Conservation (phyloP, 208 protist genomes). For the Leishmania tropica region DNA sequence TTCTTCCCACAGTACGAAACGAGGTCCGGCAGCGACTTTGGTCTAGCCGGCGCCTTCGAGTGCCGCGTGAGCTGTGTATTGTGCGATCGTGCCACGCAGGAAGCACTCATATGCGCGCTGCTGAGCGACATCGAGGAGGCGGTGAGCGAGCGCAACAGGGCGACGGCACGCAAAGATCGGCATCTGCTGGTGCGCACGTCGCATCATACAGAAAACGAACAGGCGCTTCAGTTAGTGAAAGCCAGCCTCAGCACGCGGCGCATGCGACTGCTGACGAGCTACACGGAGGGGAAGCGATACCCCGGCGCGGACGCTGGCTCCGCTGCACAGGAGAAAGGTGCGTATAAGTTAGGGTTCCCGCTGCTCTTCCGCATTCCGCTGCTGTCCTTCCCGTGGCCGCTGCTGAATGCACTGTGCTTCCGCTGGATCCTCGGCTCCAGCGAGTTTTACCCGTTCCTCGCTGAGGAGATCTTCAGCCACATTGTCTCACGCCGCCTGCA, state of each 20-base stretch:
- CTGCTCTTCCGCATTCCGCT: constrained; percentile 16
- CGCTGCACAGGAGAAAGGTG: not conserved
- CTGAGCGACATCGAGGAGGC: constrained; percentile 25
- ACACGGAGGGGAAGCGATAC: constrained; percentile 26
- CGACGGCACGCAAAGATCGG: constrained; percentile 18
- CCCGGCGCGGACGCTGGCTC: not conserved
- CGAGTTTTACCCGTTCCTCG: constrained; percentile 40
- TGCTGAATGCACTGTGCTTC: constrained; percentile 54
- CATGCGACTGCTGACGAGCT: constrained; percentile 37
- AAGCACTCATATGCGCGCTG: constrained; percentile 21
- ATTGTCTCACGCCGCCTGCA: constrained; percentile 62
- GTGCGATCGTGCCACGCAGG: constrained; percentile 32
- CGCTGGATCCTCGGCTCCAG: constrained; percentile 55
- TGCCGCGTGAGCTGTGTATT: constrained; percentile 76
- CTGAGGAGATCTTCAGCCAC: constrained; percentile 56
- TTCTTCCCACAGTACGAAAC: constrained; percentile 59
- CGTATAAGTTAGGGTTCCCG: not conserved
- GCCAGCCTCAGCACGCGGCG: constrained; percentile 39
- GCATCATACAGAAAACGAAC: constrained; percentile 28
- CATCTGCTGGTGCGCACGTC: constrained; percentile 31
- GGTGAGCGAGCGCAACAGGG: constrained; percentile 26
- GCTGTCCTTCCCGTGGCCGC: constrained; percentile 47
- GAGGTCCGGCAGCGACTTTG: constrained; percentile 17
- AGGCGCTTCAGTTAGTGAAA: constrained; percentile 46
- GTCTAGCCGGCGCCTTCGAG: constrained; percentile 66